Evolutionary conservation across 164 flowering plant genomes (phyloP).

Genomic region (Vitis labrusca): DNA sequence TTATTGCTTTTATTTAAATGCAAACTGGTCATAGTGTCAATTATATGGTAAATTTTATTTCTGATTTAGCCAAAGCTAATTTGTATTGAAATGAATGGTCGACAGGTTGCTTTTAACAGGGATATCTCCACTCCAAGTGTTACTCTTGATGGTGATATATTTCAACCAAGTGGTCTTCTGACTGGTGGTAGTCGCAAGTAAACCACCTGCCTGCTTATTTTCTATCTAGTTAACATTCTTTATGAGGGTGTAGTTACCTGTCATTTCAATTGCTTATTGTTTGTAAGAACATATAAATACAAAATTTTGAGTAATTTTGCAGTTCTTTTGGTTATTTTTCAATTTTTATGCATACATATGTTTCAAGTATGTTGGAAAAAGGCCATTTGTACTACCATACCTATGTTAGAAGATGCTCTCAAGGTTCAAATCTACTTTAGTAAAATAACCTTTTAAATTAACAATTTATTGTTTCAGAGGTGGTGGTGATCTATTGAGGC

Average conservation of each 20-base stretch:
- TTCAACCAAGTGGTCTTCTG: slow-evolving; percentile 93
- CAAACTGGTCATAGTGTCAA: no score
- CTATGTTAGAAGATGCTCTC: no score
- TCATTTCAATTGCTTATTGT: no score
- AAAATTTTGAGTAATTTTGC: not conserved
- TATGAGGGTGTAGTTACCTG: not conserved
- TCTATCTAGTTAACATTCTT: not conserved
- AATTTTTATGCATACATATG: not conserved
- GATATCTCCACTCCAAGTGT: slow-evolving; percentile 70
- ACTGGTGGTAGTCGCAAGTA: slow-evolving; percentile 99
- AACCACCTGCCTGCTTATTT: slow-evolving; percentile 8
- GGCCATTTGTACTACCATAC: no score
- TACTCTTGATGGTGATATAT: slow-evolving; percentile 94
- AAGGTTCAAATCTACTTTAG: not conserved
- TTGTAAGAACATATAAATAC: no score
- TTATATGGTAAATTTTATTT: no score
- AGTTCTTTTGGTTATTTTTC: not conserved
- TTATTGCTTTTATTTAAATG: no score
- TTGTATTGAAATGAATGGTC: no score
- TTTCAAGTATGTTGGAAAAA: not conserved
- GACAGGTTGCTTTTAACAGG: slow-evolving; percentile 81
- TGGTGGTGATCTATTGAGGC: slow-evolving; percentile 74
- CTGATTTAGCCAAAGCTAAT: no score
- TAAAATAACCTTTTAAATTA: not conserved
- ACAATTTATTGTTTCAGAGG: slow-evolving; percentile 50